Evolutionary conservation across 371 early-diverging fungal species (phyloP), one percentile per base, ranked within the genome.

Genomic region (Funneliformis caledonium): DNA sequence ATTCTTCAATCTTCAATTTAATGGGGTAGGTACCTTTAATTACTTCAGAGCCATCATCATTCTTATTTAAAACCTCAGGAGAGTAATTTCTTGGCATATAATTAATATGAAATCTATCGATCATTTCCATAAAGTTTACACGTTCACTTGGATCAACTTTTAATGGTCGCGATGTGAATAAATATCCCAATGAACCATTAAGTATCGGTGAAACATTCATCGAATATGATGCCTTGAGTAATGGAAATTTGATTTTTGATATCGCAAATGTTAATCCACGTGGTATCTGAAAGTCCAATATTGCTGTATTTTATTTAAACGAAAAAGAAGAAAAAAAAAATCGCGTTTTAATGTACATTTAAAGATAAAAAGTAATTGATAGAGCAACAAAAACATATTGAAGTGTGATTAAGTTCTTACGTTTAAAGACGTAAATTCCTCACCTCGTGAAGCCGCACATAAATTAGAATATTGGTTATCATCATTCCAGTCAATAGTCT

Each of bases 271-370:
- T 90, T 11, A 95, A 83, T 0, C 95, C 95, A 31, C 87, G 84
- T 16, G 97, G 96, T 37, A 91, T 92, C 33, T 89, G 85, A 83
- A 96, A 96, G 80, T 95, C 93, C 37, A 95, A 85, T 4, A 95
- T 81, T 11, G 93, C 92, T 84, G 4, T 2, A 43, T 42, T 68
- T 16, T 42, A 37, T 6, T 42, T 68, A 45, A 81, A 56, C n/a
- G 19, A 45, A 42, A 64, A 82, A 50, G 26, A 16, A 16, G 14
- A 16, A 5, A 19, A 6, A 56, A 19, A 3, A 37, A 37, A 2
- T 37, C 3, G 37, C 37, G 1, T 37, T 37, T 3, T 37, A 37
- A 19, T 56, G 19, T 2, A 14, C 4, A 5, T 56, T 56, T 6
- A 56, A 26, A 37, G 37, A 56, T 19, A 19, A 16, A 19, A 56